Percentiles rank a stretch among this genome's conserved stretches.
phyloP scores from a whole-genome alignment of 805 yeast genomes.

The Candida quercuum region DNA sequence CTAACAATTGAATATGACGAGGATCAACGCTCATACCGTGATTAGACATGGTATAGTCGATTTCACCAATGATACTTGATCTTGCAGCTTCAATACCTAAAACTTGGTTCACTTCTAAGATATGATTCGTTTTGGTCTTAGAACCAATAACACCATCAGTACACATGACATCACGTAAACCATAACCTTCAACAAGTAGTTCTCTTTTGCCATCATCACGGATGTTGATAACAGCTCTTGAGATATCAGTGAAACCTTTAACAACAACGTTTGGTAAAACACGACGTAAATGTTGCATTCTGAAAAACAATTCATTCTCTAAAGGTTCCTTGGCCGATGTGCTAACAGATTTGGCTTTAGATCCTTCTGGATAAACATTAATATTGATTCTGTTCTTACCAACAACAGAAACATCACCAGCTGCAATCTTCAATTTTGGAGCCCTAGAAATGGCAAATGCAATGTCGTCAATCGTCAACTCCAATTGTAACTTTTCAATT shows the following conservation, averaged over 20 bases:
- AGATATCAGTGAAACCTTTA: conserved; percentile 85
- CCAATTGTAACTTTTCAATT: conserved; percentile 85
- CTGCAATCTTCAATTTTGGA: conserved; percentile 80
- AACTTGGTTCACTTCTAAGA: conserved; percentile 81
- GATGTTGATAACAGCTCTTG: conserved; percentile 95
- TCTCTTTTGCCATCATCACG: conserved; percentile 83
- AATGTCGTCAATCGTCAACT: conserved; percentile 79
- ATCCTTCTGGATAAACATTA: conserved; percentile 42
- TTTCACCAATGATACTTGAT: conserved; percentile 85
- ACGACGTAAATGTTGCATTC: conserved; percentile 86
- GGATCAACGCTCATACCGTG: conserved; percentile 99
- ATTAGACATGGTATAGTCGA: conserved; percentile 95
- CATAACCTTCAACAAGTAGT: conserved; percentile 95
- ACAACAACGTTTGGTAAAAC: conserved; percentile 83
- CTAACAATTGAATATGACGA: conserved; percentile 94
- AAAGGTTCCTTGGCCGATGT: conserved; percentile 33
- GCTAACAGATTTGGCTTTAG: conserved; percentile 35
- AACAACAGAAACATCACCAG: conserved; percentile 62
- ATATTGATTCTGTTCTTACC: conserved; percentile 67
- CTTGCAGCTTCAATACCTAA: conserved; percentile 98
- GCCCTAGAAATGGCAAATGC: conserved; percentile 77
- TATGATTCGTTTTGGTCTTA: conserved; percentile 85
- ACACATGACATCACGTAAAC: conserved; percentile 91
- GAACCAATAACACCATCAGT: conserved; percentile 94
- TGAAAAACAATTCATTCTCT: conserved; percentile 62